Evolutionary conservation across 805 yeast species (phyloP).

Genomic region (Tetrapisispora namnaoensis): DNA sequence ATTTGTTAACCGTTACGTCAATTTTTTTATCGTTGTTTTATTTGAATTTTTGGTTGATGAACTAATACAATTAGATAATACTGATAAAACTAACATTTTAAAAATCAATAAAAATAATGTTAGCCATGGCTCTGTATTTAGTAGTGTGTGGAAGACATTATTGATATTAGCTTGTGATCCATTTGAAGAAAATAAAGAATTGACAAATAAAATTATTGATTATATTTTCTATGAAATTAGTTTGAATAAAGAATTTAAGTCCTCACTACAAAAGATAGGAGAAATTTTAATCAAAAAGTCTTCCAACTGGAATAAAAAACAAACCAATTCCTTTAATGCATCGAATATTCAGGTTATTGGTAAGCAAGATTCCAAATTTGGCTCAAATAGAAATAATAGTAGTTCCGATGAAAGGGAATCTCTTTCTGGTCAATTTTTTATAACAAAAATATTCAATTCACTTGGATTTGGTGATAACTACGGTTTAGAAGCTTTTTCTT

Average conservation of each 20-base stretch:
- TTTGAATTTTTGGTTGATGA: slow-evolving; percentile 79
- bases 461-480: slow-evolving; percentile 38
- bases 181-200: slow-evolving; percentile 62
- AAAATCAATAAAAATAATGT: slow-evolving; percentile 50
- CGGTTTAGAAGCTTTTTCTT: slow-evolving; percentile 3
- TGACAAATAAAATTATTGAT: slow-evolving; percentile 70
- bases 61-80: slow-evolving; percentile 45
- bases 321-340: slow-evolving; percentile 8
- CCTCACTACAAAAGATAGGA: slow-evolving; percentile 57
- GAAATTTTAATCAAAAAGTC: slow-evolving; percentile 46
- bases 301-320: slow-evolving; percentile 7
- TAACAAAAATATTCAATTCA: slow-evolving; percentile 26
- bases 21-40: slow-evolving; percentile 78
- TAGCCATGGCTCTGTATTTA: slow-evolving; percentile 78
- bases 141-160: slow-evolving; percentile 80
- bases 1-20: slow-evolving; percentile 56
- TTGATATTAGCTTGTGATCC: slow-evolving; percentile 81
- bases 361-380: background rate
- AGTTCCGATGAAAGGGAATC: background rate
- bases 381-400: background rate
- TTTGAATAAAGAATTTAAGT: slow-evolving; percentile 47
- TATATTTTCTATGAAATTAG: slow-evolving; percentile 50
- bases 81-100: slow-evolving; percentile 11
- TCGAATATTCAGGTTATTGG: slow-evolving; percentile 27
- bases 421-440: background rate